Conservation (phyloP, 768 basidiomycete species). For the Tulasnella sp. region DNA sequence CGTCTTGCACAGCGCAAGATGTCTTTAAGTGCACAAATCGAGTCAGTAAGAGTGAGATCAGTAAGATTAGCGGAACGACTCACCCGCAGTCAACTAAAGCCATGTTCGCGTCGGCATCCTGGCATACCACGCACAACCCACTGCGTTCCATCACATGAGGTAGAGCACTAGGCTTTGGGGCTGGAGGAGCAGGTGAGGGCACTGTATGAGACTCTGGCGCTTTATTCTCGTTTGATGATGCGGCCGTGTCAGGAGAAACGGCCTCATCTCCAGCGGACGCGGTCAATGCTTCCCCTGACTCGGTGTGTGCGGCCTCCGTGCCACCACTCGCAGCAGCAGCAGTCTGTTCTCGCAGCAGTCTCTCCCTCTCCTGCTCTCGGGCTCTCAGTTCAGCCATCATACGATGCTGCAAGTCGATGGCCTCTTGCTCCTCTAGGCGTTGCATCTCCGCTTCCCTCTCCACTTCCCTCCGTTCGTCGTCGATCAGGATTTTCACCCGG, state of each 20-base stretch:
- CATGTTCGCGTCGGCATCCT: conserved; percentile 89
- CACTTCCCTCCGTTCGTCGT: conserved; percentile 48
- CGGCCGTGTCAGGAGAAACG: background rate
- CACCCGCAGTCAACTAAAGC: conserved; percentile 93
- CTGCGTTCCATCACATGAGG: conserved; percentile 36
- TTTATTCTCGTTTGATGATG: background rate
- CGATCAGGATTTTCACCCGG: conserved; percentile 52
- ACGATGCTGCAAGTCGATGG: conserved; percentile 18
- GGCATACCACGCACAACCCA: conserved; percentile 84
- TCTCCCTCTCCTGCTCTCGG: background rate
- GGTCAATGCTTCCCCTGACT: background rate
- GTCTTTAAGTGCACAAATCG: conserved; percentile 34
- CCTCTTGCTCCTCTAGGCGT: conserved; percentile 25
- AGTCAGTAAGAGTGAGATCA: background rate
- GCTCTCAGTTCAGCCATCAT: conserved; percentile 13
- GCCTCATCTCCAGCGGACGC: background rate
- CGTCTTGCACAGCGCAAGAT: conserved; percentile 63
- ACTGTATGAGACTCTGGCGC: background rate
- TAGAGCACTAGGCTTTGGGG: background rate
- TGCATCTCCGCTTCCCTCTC: conserved; percentile 37
- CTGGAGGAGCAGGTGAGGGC: background rate
- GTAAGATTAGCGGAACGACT: conserved; percentile 22
- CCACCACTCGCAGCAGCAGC: background rate
- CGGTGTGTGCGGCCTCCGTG: background rate
- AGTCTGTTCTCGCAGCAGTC: background rate